Percentiles rank a stretch among this genome's conserved stretches.
Conservation (phyloP, 495 filamentous ascomycete species). For the Hypoxylon fragiforme region DNA sequence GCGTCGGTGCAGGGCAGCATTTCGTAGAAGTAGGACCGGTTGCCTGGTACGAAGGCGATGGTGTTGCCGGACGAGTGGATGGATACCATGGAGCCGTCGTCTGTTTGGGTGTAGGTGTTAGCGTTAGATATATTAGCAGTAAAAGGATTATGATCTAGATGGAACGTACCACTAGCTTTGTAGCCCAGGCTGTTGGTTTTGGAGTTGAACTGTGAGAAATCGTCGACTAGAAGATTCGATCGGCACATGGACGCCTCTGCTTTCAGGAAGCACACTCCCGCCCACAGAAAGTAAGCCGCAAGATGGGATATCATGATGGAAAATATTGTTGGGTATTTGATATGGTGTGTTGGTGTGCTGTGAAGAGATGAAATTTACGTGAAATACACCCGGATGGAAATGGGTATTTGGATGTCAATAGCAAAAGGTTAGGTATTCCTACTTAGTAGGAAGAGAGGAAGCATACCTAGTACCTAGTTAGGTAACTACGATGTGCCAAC, state of each 20-base stretch:
- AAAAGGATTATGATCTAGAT: background rate
- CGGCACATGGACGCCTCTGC: slow-evolving; percentile 1
- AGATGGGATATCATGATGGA: background rate
- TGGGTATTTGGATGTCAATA: too few species aligned
- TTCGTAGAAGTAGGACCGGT: slow-evolving; percentile 25
- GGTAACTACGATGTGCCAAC: too few species aligned
- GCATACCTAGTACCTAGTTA: too few species aligned
- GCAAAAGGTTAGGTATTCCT: too few species aligned
- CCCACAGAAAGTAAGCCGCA: background rate
- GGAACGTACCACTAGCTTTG: slow-evolving; percentile 22
- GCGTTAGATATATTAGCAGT: background rate
- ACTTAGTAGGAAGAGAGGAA: too few species aligned
- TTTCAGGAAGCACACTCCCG: background rate
- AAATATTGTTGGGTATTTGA: background rate
- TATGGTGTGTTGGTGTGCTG: background rate
- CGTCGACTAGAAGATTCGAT: slow-evolving; percentile 16
- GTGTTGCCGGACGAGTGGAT: background rate
- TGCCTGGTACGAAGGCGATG: slow-evolving; percentile 11
- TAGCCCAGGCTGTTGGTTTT: slow-evolving; percentile 14
- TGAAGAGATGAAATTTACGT: background rate
- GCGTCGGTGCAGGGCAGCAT: slow-evolving; percentile 15
- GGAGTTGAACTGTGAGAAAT: slow-evolving; percentile 11
- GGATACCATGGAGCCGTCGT: slow-evolving; percentile 21
- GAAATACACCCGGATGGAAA: too few species aligned
- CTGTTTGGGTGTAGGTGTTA: slow-evolving; percentile 1